Evolutionary conservation across 164 flowering plant genomes (phyloP), one percentile per base, ranked within the genome.

Genomic region (Vitis cinerea): DNA sequence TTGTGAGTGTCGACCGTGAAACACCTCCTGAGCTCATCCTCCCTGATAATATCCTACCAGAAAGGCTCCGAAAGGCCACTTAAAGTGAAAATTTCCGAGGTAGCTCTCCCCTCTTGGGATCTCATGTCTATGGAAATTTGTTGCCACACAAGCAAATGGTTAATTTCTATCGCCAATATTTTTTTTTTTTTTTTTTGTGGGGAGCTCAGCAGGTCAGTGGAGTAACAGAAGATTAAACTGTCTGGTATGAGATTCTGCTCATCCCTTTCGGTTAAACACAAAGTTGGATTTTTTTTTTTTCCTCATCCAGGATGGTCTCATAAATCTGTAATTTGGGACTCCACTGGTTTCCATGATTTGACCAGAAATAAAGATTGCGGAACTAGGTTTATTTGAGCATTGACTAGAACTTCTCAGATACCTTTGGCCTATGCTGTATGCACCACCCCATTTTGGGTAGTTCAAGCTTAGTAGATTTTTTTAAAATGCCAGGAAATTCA

Each of bases 1-100:
- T 83, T 87, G 66, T 88, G 53, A 89, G 90, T 61, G 86, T 86
- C 65, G 90, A 85, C 61, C 86, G 93, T 52, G 93, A 91, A 80
- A 81, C 85, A 11, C 92, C 97, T 48, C 86, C 85, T 4, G 87
- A 89, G 65, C 89, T 89, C 63, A 76, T 83, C 63, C 90, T 88
- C 29, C 92, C 92, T 7, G 86, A 89, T 63, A 88, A 89, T 52
- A 68, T 88, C 48, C 69, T 85, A 48, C 84, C 88, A 7, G 84
- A 84, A 11, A 86, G 87, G 78, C 72, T 79, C 59, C 68, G 74
- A 8, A 88, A 86, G 70, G 79, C 82, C 14, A 9, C 85, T 44
- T 75, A 84, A 71, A 69, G 37, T 65, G 50, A 63, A 31, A 64
- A 29, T 64, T 50, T 63, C 50, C 10, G 13, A 29, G 8, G 61